These are phyloP conservation scores for Exophiala calicioides DNA, from an alignment of 2,329 filamentous ascomycete species.

Conservation along the genomic window DNA sequence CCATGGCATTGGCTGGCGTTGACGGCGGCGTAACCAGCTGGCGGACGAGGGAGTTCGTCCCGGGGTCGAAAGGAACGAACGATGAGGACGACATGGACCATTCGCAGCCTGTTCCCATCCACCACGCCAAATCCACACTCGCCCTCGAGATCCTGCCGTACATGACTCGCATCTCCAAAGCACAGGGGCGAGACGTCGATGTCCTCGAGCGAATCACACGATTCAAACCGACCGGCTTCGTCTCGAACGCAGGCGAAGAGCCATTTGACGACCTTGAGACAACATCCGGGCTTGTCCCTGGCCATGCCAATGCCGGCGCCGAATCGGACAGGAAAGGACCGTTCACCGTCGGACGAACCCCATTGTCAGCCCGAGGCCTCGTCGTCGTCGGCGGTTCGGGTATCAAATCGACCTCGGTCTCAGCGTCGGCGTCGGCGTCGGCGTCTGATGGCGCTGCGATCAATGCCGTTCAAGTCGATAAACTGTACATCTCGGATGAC, in stretches of 20 bases:
- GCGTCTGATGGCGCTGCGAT: conserved; percentile 55
- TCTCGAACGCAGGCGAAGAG: conserved; percentile 41
- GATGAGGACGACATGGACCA: conserved; percentile 1
- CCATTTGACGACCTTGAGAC: conserved; percentile 49
- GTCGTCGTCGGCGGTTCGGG: too few relatives aligned
- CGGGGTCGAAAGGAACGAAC: conserved; percentile 2
- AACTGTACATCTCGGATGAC: conserved; percentile 75
- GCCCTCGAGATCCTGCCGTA: conserved; percentile 86
- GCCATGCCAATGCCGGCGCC: too few relatives aligned
- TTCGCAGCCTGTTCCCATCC: conserved; percentile 42
- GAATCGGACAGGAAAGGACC: too few relatives aligned
- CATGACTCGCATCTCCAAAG: conserved; percentile 63
- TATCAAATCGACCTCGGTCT: too few relatives aligned
- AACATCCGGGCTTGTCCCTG: conserved; percentile 40
- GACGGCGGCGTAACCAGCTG: conserved; percentile 41
- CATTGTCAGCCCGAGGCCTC: conserved; percentile 53
- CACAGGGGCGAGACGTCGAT: conserved; percentile 43
- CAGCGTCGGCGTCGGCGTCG: too few relatives aligned
- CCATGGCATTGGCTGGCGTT: too few relatives aligned
- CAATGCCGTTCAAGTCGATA: conserved; percentile 62
- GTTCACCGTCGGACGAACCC: too few relatives aligned
- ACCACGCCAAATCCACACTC: conserved; percentile 65
- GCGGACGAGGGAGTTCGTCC: conserved; percentile 31
- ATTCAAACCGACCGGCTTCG: conserved; percentile 44
- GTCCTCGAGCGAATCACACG: conserved; percentile 69